Conservation (phyloP, 2,329 filamentous ascomycete genomes). For the Penicillium sp. region DNA sequence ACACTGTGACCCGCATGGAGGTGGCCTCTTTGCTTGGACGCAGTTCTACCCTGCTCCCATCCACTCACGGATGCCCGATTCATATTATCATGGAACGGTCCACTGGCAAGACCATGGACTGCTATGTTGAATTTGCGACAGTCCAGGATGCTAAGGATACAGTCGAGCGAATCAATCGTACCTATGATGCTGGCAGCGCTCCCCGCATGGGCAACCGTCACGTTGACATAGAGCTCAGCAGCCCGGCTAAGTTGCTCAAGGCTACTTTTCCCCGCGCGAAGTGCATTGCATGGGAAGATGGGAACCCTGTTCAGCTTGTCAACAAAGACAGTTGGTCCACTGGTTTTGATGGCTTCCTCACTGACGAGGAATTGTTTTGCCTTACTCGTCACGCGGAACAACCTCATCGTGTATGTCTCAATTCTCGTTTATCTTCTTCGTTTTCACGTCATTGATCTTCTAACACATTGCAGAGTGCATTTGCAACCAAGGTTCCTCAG, state of each 20-base stretch:
- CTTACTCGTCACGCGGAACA: slow-evolving; percentile 49
- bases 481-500: slow-evolving; percentile 49
- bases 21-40: slow-evolving; percentile 49
- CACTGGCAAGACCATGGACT: slow-evolving; percentile 57
- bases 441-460: neutral
- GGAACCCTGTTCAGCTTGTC: slow-evolving; percentile 31
- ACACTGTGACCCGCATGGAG: slow-evolving; percentile 49
- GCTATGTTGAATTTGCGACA: slow-evolving; percentile 49
- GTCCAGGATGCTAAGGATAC: slow-evolving; percentile 39
- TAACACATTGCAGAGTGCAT: slow-evolving; percentile 45
- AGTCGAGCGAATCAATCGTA: slow-evolving; percentile 37
- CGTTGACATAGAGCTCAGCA: slow-evolving; percentile 47
- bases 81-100: slow-evolving; percentile 59
- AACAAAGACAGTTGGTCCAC: slow-evolving; percentile 46
- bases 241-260: slow-evolving; percentile 50
- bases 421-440: neutral
- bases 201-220: slow-evolving; percentile 50
- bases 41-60: slow-evolving; percentile 39
- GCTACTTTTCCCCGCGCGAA: slow-evolving; percentile 54
- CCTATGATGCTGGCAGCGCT: slow-evolving; percentile 35
- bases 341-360: slow-evolving; percentile 53
- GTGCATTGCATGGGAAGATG: slow-evolving; percentile 47
- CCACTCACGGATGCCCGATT: slow-evolving; percentile 45
- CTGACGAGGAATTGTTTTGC: slow-evolving; percentile 49
- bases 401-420: slow-evolving; percentile 48